Base-by-base conservation (phyloP, 257 asterid genomes). In the Solanum pennellii region DNA sequence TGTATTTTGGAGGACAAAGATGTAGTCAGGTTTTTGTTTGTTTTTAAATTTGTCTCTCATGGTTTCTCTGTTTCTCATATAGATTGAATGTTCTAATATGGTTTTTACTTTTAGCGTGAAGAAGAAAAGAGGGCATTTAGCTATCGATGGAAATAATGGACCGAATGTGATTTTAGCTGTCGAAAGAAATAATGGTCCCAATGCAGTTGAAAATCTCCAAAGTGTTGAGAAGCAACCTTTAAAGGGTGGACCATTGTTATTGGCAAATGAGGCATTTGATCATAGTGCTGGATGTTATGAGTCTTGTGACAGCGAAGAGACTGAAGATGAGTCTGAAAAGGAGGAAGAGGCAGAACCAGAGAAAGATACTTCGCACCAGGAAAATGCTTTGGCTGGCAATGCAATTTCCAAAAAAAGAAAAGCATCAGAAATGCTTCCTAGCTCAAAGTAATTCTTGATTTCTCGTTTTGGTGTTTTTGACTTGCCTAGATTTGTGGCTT, bases 211-310 rank as follows among this genome's bases (percentile, higher is more conserved):
- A 83, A 90, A 89, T 69, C 39, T 91, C 93, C 93, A 90, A 89
- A 92, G 83, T 62, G 84, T 82, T 88, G 93, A 90, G 92, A 91
- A 86, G 83, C 93, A 91, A 84, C 89, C 92, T 83, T 90, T 88
- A 66, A 77, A 79, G 84, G 88, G 21, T 29, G 91, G 94, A 76
- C 88, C 91, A 49, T 83, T 95, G 92, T 95, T 95, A 89, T 91
- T 97, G 90, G 92, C 98, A 13, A 94, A 92, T 89, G 94, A 92
- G 88, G 97, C 93, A 89, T 94, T 95, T 91, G 98, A 88, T 89
- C 89, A 94, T 93, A 84, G 93, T 88, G 9, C 82, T 90, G 1
- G 89, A 91, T 84, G 92, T 27, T 4, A 39, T 25, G 84, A 77
- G 84, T 77, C 84, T 77, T 90, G 86, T 87, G 93, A 91, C 88